Percentiles rank a stretch among this genome's conserved stretches.
phyloP scores from a whole-genome alignment of 139 green algal species.

The Ulvella scutata region DNA sequence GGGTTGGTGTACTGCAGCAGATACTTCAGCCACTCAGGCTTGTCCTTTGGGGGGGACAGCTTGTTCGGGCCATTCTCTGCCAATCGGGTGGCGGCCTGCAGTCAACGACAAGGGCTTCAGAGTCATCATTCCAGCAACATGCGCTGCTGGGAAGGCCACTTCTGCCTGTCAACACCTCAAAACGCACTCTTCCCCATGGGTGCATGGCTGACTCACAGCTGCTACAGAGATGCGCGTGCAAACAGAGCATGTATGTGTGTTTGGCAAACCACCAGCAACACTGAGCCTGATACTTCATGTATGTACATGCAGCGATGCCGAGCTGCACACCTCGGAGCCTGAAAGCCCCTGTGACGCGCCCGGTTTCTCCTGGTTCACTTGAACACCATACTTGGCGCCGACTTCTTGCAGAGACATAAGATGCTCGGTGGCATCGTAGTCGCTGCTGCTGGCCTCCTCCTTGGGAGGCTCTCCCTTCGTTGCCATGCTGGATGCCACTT shows the following conservation, averaged over 20 bases:
- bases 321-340: too few relatives aligned
- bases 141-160: neutral
- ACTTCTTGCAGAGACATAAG: slow-evolving; percentile 7
- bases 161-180: neutral
- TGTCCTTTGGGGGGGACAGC: slow-evolving; percentile 16
- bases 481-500: too few relatives aligned
- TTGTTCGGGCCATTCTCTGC: slow-evolving; percentile 15
- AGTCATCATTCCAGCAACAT: neutral
- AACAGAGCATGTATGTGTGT: too few relatives aligned
- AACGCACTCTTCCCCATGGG: neutral
- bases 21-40: slow-evolving; percentile 17
- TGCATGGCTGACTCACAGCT: neutral
- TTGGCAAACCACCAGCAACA: too few relatives aligned
- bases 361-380: neutral
- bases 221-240: too few relatives aligned
- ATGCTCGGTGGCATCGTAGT: slow-evolving; percentile 6
- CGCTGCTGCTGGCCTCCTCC: too few relatives aligned
- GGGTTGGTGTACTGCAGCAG: slow-evolving; percentile 21
- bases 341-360: slow-evolving; percentile 6
- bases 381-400: neutral
- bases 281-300: too few relatives aligned
- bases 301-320: too few relatives aligned
- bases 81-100: neutral
- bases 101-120: neutral
- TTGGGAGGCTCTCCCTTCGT: too few relatives aligned